phyloP scores from a whole-genome alignment of 768 basidiomycete species.

The Lactarius sp. region DNA sequence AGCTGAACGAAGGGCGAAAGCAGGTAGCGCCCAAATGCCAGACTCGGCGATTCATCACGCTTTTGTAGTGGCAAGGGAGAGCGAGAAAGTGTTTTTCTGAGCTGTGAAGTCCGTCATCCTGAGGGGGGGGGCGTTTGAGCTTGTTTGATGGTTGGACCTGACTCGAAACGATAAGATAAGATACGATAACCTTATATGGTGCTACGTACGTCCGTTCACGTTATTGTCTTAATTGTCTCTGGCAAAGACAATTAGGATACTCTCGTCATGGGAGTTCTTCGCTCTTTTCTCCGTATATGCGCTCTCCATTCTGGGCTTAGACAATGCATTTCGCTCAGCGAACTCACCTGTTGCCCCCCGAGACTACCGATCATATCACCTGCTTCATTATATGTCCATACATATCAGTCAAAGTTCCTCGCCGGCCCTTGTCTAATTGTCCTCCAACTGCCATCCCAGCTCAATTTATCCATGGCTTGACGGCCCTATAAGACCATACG shows the following conservation, averaged over 20 bases:
- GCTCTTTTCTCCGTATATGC: not conserved
- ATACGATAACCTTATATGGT: slow-evolving; percentile 26
- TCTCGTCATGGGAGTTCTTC: not conserved
- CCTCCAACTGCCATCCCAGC: not conserved
- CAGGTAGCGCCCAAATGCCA: no score
- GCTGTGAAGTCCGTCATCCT: no score
- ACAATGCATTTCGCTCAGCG: slow-evolving; percentile 7
- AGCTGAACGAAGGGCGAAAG: no score
- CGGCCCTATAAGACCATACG: slow-evolving; percentile 15
- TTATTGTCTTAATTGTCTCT: slow-evolving; percentile 6
- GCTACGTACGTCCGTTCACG: no score
- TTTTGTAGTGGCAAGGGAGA: no score
- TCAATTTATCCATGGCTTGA: not conserved
- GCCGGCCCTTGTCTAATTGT: slow-evolving; percentile 12
- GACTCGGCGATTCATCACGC: no score
- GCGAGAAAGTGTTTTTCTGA: no score
- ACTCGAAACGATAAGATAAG: no score
- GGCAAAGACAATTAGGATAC: slow-evolving; percentile 7
- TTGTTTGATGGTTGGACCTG: no score
- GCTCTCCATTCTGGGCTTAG: slow-evolving; percentile 1
- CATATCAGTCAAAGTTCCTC: not conserved
- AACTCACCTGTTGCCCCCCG: not conserved
- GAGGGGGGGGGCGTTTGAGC: no score
- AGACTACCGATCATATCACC: not conserved
- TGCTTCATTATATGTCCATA: slow-evolving; percentile 1